Evolutionary conservation across 306 rosid genomes (phyloP), one percentile per base, ranked within the genome.

Genomic region (Neltuma alba): DNA sequence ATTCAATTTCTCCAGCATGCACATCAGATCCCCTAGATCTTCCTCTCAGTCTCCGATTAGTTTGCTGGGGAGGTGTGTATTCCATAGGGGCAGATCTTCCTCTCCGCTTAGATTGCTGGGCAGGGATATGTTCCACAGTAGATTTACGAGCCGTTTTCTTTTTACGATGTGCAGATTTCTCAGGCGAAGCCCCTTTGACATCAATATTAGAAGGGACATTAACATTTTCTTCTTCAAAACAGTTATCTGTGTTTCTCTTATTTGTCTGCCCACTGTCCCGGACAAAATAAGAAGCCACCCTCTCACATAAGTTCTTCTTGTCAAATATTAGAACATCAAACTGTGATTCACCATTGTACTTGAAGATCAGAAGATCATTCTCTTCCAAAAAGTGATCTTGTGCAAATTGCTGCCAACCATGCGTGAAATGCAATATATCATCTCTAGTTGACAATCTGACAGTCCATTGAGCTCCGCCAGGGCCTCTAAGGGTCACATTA

Each of bases 361-460:
- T 88, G 72, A 92, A 92, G 65, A 90, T 78, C 76, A 92, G 86
- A 60, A 90, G 80, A 85, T 90, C 97, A 80, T 85, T 86, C 86
- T 85, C 90, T 70, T 54, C 85, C 82, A 92, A 62, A 72, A 75
- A 52, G 67, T 92, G 88, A 75, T 88, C 95, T 77, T 79, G 79
- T 57, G 77, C 85, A 70, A 92, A 92, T 38, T 80, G 86, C 61
- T 76, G 76, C 97, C 95, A 92, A 37, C 97, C 95, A 0, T 77
- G 23, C 0, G 70, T 78, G 40, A 92, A 85, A 88, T 83, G 81
- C 74, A 80, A 13, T 37, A 74, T 31, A 45, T 82, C 86, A 8
- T 82, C 90, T 74, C 23, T 84, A 15, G 86, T 68, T 2, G 70
- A 69, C 79, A 90, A 60, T 73, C 83, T 88, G 54, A 92, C 80